Evolutionary conservation across 208 protist genomes (phyloP), one percentile per base, ranked within the genome.

Genomic region (Crithidia thermophila): DNA sequence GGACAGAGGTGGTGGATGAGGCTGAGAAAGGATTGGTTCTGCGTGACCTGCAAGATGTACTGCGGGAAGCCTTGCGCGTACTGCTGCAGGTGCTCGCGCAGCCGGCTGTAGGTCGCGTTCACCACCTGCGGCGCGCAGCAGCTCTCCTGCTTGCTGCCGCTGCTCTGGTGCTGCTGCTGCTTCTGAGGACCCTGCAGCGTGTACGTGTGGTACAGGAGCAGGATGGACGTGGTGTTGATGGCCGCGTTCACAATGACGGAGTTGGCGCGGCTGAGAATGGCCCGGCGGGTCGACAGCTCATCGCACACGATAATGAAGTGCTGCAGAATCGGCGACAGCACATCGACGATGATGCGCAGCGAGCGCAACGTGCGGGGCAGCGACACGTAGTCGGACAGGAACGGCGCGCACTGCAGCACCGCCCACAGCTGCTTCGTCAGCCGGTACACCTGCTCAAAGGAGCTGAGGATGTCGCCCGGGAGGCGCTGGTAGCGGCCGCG

Each of bases 291-390:
- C 27, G 68, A 68, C 20, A 96, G 75, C 16, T 70, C 66, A 14
- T 85, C 76, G 70, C 84, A 91, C 20, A 81, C 84, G 27, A 96
- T 74, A n/a, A 93, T 50, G 70, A 93, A 93, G 71, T 96, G 91
- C 68, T 96, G 91, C 39, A 96, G 74, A 23, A 88, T 53, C 0
- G 91, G 91, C 18, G 82, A 87, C 10, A 93, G 45, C 1, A 96
- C 77, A 58, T 96, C 91, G 34, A 91, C 84, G 16, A 93, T 67
- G 51, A 96, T 66, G 46, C 91, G 85, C 60, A 96, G 72, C 28
- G 66, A 58, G 11, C 84, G 79, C 25, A 96, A 69, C 3, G 79
- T 76, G 8, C 78, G 77, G 9, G 72, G 55, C 4, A 91, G 33
- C 7, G 61, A 49, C 2, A 96, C 20, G 64, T 94, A 96, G 67